These are phyloP conservation scores for Dactylellina parvicollis DNA, from an alignment of 2,329 filamentous ascomycete species.

Conservation along the genomic window DNA sequence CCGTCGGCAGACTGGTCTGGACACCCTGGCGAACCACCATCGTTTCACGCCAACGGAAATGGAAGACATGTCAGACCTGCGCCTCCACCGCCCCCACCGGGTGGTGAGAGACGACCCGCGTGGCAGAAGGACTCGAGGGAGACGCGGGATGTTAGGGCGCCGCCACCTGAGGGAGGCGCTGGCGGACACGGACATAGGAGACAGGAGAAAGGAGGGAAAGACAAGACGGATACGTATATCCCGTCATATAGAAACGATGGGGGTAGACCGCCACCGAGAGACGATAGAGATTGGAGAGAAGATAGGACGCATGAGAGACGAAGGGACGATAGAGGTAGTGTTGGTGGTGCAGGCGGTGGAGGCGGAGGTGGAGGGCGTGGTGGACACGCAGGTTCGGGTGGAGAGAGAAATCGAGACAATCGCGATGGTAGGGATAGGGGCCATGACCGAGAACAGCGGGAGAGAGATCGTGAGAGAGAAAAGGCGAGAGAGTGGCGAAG, in stretches of 20 bases:
- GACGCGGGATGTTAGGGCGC: constrained; percentile 46
- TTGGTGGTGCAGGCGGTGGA: constrained; percentile 59
- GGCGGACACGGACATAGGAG: constrained; percentile 66
- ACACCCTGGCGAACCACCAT: constrained; percentile 66
- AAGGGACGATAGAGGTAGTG: constrained; percentile 61
- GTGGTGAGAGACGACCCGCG: constrained; percentile 52
- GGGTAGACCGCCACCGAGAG: constrained; percentile 59
- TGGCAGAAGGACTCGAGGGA: constrained; percentile 54
- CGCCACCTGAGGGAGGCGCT: constrained; percentile 36
- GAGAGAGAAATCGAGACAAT: constrained; percentile 37
- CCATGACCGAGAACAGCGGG: constrained; percentile 49
- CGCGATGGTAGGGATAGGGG: constrained; percentile 51
- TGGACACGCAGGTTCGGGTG: too few species aligned
- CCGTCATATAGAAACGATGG: constrained; percentile 64
- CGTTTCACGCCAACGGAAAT: constrained; percentile 53
- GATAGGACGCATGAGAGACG: constrained; percentile 61
- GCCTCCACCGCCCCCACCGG: constrained; percentile 55
- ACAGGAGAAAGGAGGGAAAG: constrained; percentile 62
- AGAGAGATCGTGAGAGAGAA: constrained; percentile 53
- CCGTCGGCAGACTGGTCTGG: constrained; percentile 65
- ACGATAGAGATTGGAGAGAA: constrained; percentile 60
- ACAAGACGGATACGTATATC: constrained; percentile 66
- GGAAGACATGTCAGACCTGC: constrained; percentile 52
- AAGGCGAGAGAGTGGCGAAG: constrained; percentile 53
- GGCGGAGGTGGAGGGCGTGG: constrained; percentile 61